Evolutionary conservation across 768 basidiomycete genomes (phyloP), one percentile per base, ranked within the genome.

Genomic region (Xerocomellus intermedius): DNA sequence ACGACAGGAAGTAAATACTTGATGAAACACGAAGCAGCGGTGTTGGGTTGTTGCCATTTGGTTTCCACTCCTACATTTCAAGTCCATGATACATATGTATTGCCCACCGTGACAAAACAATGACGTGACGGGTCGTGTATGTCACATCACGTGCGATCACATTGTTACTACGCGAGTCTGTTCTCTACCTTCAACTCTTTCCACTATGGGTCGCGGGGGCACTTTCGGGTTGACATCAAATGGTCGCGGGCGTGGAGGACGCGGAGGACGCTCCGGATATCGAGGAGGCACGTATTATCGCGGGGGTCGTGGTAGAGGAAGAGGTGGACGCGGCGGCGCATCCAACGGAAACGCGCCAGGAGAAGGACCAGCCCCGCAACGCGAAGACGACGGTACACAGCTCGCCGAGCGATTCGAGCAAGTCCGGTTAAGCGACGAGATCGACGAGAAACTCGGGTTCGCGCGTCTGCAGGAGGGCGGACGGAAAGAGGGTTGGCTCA

Each of bases 371-470:
- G 80, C 75, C 19, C 84, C 83, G 6, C 79, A 81, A 66, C 81
- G 91, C 58, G 92, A 92, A 68, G 94, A 96, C 57, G 95, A 98
- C 63, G 95, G 93, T 14, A 92, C 91, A 1, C 86, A 87, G 48
- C 80, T 88, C 6, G 89, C 85, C 8, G 95, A 96, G 62, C 78
- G 84, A 59, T 95, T 97, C 66, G 95, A 98, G 65, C 84, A 82
- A 60, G 84, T 88, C 6, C 74, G 78, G 33, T 62, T 90, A 17
- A 77, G 74, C 58, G 94, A 98, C 70, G 93, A 96, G 64, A 82
- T 98, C 19, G 97, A 99, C 65, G 93, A 92, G 73, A 92, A 91
- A 69, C 76, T 98, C 17, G 97, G 97, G 0, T 99, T 98, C 70
- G 74, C 75, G 38, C 80, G 87, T 57, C 77, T 91, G 46, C 85